A percentile compares a stretch with the other conserved stretches of the same genome.
phyloP scores from a whole-genome alignment of 805 yeast genomes.

The Candida loeiensis region DNA sequence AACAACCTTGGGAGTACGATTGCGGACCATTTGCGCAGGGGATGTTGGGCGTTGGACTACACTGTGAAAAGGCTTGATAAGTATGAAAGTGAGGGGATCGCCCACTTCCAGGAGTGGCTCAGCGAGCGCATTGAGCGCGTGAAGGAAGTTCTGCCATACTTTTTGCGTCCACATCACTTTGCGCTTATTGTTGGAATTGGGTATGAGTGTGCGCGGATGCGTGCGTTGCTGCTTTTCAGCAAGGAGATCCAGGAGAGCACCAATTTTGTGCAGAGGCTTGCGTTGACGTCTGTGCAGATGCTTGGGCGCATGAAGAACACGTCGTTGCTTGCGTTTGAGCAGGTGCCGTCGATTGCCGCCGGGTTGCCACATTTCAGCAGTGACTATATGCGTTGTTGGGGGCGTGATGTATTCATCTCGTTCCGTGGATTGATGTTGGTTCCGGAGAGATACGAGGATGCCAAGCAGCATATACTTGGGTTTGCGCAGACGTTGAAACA shows the following conservation, averaged over 20 bases:
- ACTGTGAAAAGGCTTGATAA: conserved; percentile 58
- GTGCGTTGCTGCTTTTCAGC: conserved; percentile 58
- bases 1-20: conserved; percentile 85
- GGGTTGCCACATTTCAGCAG: conserved; percentile 92
- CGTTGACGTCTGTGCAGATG: conserved; percentile 85
- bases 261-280: conserved; percentile 72
- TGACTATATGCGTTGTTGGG: conserved; percentile 97
- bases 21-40: conserved; percentile 74
- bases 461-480: conserved; percentile 74
- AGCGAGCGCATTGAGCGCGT: conserved; percentile 59
- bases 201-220: conserved; percentile 73
- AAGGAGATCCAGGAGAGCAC: conserved; percentile 56
- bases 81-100: conserved; percentile 45
- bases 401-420: conserved; percentile 90
- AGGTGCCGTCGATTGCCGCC: conserved; percentile 82
- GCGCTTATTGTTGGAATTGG: conserved; percentile 77
- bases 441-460: conserved; percentile 75
- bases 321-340: conserved; percentile 62
- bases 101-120: conserved; percentile 67
- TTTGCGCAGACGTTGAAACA: conserved; percentile 92
- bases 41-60: conserved; percentile 87
- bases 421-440: conserved; percentile 76
- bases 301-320: conserved; percentile 69
- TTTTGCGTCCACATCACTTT: conserved; percentile 82
- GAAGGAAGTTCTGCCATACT: conserved; percentile 61